These are phyloP conservation scores for Tricholoma terreum DNA, from an alignment of 768 basidiomycete species.

Conservation along the genomic window DNA sequence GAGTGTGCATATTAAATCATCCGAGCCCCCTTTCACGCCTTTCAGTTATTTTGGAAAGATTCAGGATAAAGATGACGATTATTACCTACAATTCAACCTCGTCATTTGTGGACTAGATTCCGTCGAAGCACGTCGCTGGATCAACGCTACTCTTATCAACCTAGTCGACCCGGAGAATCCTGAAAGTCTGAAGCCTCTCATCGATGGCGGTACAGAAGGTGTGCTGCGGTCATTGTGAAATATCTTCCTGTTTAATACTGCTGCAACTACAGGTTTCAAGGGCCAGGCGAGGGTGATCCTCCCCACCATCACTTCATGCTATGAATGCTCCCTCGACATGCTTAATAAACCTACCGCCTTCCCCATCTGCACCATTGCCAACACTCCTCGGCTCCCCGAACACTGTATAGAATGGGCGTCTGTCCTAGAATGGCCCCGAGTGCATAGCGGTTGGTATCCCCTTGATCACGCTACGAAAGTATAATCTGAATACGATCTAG, in stretches of 20 bases:
- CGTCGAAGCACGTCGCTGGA: constrained; percentile 96
- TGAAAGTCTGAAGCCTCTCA: constrained; percentile 92
- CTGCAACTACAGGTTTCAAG: constrained; percentile 74
- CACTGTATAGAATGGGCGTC: constrained; percentile 99
- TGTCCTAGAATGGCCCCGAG: constrained; percentile 96
- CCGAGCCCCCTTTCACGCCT: neutral
- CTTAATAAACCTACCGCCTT: constrained; percentile 95
- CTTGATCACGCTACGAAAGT: neutral
- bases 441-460: constrained; percentile 66
- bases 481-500: constrained; percentile 35
- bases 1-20: constrained; percentile 29
- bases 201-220: constrained; percentile 99
- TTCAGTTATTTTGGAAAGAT: constrained; percentile 93
- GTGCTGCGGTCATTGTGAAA: constrained; percentile 3
- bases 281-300: constrained; percentile 97
- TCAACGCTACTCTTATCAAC: constrained; percentile 95
- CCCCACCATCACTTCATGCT: constrained; percentile 93
- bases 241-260: neutral
- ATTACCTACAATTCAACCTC: constrained; percentile 95
- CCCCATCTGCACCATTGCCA: constrained; percentile 98
- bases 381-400: constrained; percentile 95
- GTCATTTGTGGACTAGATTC: constrained; percentile 98
- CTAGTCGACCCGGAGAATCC: constrained; percentile 91
- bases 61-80: constrained; percentile 93
- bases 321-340: constrained; percentile 98